Base-by-base conservation (phyloP, 176 grass and related monocot species). In the Metroxylon sagu region DNA sequence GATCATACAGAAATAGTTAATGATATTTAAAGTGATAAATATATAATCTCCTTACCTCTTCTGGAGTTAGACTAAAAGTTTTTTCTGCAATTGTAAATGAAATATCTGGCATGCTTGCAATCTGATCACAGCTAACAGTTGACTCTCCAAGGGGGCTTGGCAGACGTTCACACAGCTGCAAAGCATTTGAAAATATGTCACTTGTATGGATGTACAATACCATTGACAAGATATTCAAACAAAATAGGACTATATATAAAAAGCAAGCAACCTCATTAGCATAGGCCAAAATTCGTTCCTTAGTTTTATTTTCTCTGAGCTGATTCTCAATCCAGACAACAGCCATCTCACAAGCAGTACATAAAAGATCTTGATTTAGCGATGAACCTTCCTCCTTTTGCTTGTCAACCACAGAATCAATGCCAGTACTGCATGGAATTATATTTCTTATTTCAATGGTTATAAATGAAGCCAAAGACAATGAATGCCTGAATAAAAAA, bases 131-230 rank as follows among this genome's bases (percentile, higher is more conserved):
- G 59, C 50, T 76, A 16, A 98, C 87, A 16, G 87, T 88, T 26
- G 93, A 88, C 75, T 85, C 87, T 18, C 87, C 93, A 12, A 52
- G 73, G 5, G 93, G 93, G 76, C 87, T 98, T 5, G 93, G 93
- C 17, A 98, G 69, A 31, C 79, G 82, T 77, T 91, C 87, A 10
- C 93, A 98, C 3, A 92, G 64, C 93, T 98, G 63, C 18, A 73
- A 53, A 28, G 3, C 26, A 52, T 16, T 8, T 61, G 14, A 7
- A 15, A 25, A 43, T 16, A n/a, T 5, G 4, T 31, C 1, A 61
- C 50, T 27, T 66, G 19, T 16, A 65, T n/a, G 17, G 5, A 28
- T 26, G 4, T 15, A 65, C 52, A 65, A 50, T 14, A 39, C 17
- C 5, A 25, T 4, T 5, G 35, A 43, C 35, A 12, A 12, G 2